These are phyloP conservation scores for Cymbopogon flexuosus DNA, from an alignment of 202 grass and related monocot species.

Conservation along the genomic window DNA sequence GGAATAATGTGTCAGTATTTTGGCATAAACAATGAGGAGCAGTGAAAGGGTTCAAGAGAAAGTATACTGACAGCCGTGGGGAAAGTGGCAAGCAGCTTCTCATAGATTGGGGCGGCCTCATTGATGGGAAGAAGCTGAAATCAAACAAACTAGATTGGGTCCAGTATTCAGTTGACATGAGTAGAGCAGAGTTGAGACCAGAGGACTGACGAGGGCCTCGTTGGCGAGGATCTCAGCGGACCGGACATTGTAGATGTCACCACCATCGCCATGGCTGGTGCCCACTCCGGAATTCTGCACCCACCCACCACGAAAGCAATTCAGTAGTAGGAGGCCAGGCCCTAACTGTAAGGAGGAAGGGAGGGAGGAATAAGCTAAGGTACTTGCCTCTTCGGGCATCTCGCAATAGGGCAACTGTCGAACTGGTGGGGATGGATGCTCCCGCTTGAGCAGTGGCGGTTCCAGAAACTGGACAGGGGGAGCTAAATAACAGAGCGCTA, in stretches of 20 bases:
- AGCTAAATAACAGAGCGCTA: too few species aligned
- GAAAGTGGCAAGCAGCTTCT: constrained; percentile 76
- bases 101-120: constrained; percentile 74
- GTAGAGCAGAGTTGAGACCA: background rate
- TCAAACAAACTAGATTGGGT: background rate
- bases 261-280: background rate
- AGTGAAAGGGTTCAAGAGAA: background rate
- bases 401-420: background rate
- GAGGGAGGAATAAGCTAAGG: background rate
- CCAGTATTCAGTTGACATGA: background rate
- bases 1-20: background rate
- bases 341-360: background rate
- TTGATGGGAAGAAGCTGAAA: constrained; percentile 61
- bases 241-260: constrained; percentile 65
- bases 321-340: background rate
- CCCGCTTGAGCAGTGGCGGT: background rate
- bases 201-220: constrained; percentile 57
- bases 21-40: background rate
- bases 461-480: too few species aligned
- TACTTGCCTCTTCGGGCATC: constrained; percentile 27
- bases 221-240: constrained; percentile 74
- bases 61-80: constrained; percentile 61
- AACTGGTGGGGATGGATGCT: background rate
- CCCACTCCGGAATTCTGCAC: background rate
- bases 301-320: background rate